Base-by-base conservation (phyloP, 2,329 filamentous ascomycete species). In the Cercospora nicotianae region DNA sequence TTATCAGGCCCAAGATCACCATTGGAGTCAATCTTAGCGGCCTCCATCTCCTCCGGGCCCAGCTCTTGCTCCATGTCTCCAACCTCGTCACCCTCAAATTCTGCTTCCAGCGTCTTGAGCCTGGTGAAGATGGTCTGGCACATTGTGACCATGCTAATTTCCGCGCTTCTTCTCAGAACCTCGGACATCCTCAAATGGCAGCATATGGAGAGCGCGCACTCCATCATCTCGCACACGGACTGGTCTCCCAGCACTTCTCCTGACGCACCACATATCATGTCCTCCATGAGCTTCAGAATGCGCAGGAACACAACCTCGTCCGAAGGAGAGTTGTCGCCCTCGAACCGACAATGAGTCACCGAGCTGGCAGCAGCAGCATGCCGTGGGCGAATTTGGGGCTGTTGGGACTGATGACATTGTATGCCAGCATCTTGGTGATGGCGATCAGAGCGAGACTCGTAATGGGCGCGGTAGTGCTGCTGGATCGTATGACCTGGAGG, bases 181-280 rank as follows among this genome's bases (percentile, higher is more conserved):
- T 97, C 94, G 9, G 94, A 97, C 69, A 98, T 89, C 65, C 94
- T 89, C 65, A 92, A 88, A 77, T 98, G 94, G 71, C 94, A 99
- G 83, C 95, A 99, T 84, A 99, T 98, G 77, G 93, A 97, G 72
- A 99, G 81, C 1, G 94, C 95, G 1, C 93, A 94, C 79, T 97
- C 95, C 94, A 99, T 98, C 93, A 99, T 98, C 79, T 97, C 93
- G 78, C 96, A 99, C 10, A 99, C 93, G 77, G 94, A 98, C 81
- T 98, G 94, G 75, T 99, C 95, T 67, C 94, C 96, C n/a, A 99
- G 83, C 10, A 98, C 88, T 72, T 96, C 91, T 42, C 95, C 95
- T 31, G 94, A 93, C 0, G 94, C 92, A 0, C 95, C 92, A 16
- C 94, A 96, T 75, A 99, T 90, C 91, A 99, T 97, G 76, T 93